These are phyloP conservation scores for Cyclanthera cordifolia DNA, from an alignment of 306 rosid species.

Conservation along the genomic window DNA sequence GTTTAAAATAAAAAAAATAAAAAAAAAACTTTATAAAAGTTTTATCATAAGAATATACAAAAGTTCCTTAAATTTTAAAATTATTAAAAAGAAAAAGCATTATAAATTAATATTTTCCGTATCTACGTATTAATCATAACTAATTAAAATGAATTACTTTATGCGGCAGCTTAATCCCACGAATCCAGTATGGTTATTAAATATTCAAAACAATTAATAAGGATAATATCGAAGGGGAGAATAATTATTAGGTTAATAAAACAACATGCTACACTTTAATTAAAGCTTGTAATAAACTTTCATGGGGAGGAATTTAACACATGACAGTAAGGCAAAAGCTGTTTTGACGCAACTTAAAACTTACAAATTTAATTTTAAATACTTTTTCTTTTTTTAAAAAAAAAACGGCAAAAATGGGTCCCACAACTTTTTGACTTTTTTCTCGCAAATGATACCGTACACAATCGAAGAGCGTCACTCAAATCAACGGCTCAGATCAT, in stretches of 20 bases:
- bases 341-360: conserved; percentile 41
- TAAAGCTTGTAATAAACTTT: neutral
- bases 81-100: neutral
- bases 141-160: too few relatives aligned
- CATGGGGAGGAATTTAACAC: conserved; percentile 44
- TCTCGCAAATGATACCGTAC: neutral
- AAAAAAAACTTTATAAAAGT: neutral
- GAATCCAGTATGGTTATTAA: neutral
- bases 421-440: conserved; percentile 35
- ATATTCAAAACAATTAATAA: neutral
- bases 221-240: neutral
- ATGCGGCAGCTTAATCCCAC: neutral
- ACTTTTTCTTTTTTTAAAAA: conserved; percentile 23
- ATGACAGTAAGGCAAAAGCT: conserved; percentile 59
- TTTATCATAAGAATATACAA: neutral
- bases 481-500: conserved; percentile 19
- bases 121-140: neutral
- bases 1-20: too few relatives aligned
- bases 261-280: neutral
- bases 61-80: neutral
- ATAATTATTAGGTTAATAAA: neutral
- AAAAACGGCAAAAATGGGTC: conserved; percentile 38
- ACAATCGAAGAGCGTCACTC: neutral
- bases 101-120: neutral
- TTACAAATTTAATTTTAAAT: conserved; percentile 2